These are phyloP conservation scores for Chlorella sp. DNA, from an alignment of 139 green algal species.

Conservation along the genomic window DNA sequence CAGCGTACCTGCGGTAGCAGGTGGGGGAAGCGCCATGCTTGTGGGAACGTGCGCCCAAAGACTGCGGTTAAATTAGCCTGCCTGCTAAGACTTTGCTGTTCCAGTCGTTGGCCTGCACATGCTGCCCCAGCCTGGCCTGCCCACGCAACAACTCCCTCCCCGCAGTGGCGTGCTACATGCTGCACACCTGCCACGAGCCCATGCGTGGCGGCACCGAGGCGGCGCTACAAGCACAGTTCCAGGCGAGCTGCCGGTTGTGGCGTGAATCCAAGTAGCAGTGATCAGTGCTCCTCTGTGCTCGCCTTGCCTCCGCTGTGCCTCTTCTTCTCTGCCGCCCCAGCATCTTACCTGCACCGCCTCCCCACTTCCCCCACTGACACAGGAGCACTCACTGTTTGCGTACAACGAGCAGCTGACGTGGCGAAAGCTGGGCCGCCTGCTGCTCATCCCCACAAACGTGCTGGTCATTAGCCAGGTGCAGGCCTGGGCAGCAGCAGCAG, in stretches of 20 bases:
- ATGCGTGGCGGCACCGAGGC: conserved; percentile 61
- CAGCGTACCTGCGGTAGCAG: conserved; percentile 65
- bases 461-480: conserved; percentile 55
- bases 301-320: too few relatives aligned
- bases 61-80: too few relatives aligned
- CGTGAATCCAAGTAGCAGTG: too few relatives aligned
- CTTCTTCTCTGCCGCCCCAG: too few relatives aligned
- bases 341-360: neutral
- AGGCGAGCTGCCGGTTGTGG: neutral
- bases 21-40: too few relatives aligned
- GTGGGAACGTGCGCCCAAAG: too few relatives aligned
- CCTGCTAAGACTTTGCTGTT: too few relatives aligned
- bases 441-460: conserved; percentile 73
- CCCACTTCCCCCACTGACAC: neutral
- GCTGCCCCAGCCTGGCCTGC: neutral
- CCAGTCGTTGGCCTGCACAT: too few relatives aligned
- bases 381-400: conserved; percentile 34
- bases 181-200: conserved; percentile 71
- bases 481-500: neutral
- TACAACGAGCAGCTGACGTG: conserved; percentile 74
- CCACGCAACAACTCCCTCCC: neutral
- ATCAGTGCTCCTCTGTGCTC: too few relatives aligned
- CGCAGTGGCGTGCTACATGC: conserved; percentile 58
- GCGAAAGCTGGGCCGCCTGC: conserved; percentile 62
- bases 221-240: conserved; percentile 48